Evolutionary conservation across 2,329 filamentous ascomycete genomes (phyloP).

Genomic region (Lecanoromycetidae sp.): DNA sequence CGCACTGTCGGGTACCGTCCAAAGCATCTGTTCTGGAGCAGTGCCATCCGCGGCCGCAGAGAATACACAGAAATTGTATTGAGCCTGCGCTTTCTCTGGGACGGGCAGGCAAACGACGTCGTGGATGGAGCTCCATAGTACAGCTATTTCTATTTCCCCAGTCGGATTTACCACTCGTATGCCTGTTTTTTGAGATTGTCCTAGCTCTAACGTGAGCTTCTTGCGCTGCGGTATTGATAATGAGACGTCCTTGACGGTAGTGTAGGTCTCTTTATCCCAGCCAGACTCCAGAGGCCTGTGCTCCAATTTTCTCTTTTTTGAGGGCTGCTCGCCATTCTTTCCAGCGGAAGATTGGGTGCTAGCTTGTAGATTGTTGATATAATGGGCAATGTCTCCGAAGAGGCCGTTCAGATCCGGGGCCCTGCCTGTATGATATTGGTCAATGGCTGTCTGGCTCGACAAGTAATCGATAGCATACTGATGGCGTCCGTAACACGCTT

Average conservation of each 20-base stretch:
- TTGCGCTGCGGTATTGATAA: conserved; percentile 52
- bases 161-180: conserved; percentile 39
- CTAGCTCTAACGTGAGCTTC: conserved; percentile 50
- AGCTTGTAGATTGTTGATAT: conserved; percentile 5
- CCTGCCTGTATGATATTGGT: conserved; percentile 1
- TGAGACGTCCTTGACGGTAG: conserved; percentile 40
- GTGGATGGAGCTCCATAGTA: conserved; percentile 34
- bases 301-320: conserved; percentile 35
- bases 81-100: conserved; percentile 51
- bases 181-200: conserved; percentile 29
- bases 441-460: neutral
- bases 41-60: conserved; percentile 35
- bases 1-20: conserved; percentile 45
- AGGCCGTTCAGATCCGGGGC: conserved; percentile 2
- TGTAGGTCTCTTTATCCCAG: conserved; percentile 5
- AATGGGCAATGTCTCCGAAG: conserved; percentile 8
- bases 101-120: conserved; percentile 50
- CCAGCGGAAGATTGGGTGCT: neutral
- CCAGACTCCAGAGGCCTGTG: conserved; percentile 17
- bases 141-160: conserved; percentile 41
- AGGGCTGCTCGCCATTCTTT: conserved; percentile 28
- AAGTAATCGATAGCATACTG: neutral
- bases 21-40: conserved; percentile 45
- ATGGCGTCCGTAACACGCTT: conserved; percentile 1
- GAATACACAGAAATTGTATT: conserved; percentile 51